Conservation (phyloP, 2,329 filamentous ascomycete species). For the Fusarium cyanostomum region DNA sequence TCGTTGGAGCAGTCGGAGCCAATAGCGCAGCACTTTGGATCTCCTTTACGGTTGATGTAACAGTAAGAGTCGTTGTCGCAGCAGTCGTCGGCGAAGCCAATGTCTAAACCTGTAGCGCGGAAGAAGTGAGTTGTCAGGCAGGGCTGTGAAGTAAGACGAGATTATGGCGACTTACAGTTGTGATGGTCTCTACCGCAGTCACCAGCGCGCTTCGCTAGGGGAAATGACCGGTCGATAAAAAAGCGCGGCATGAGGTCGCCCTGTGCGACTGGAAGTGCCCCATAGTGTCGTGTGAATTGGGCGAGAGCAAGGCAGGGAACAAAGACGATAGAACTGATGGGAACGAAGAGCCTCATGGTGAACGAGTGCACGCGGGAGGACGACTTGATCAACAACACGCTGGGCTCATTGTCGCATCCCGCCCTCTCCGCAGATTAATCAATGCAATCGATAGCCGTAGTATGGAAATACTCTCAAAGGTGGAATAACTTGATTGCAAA, state of each 20-base stretch:
- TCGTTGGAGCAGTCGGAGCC: conserved; percentile 53
- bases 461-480: background rate
- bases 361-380: background rate
- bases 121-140: background rate
- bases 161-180: conserved; percentile 43
- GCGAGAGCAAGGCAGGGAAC: conserved; percentile 21
- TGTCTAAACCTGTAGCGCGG: conserved; percentile 52
- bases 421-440: background rate
- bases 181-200: conserved; percentile 44
- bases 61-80: conserved; percentile 58
- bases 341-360: conserved; percentile 33
- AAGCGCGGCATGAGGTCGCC: conserved; percentile 47
- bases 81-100: conserved; percentile 51
- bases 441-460: background rate
- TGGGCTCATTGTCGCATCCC: conserved; percentile 24
- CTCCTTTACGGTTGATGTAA: conserved; percentile 50
- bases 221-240: conserved; percentile 42
- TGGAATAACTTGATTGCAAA: background rate
- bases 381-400: background rate
- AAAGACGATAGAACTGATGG: conserved; percentile 9
- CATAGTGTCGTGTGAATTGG: conserved; percentile 34
- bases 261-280: conserved; percentile 27
- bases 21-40: conserved; percentile 54
- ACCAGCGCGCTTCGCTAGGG: conserved; percentile 42
- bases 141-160: background rate